phyloP scores from a whole-genome alignment of 2,329 filamentous ascomycete species.

The Colletotrichum sp. region DNA sequence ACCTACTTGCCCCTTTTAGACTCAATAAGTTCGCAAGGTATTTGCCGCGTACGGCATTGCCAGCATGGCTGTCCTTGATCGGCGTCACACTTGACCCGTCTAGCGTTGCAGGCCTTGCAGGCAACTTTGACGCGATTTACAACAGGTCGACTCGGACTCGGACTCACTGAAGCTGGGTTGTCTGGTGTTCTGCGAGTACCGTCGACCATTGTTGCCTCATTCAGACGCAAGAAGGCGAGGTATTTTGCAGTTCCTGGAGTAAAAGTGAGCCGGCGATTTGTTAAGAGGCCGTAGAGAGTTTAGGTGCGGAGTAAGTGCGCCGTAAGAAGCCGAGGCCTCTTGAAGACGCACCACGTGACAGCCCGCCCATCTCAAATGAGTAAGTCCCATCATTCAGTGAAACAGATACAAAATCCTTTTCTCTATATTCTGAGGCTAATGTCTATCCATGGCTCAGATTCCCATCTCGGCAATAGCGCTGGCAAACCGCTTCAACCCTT shows the following conservation, averaged over 20 bases:
- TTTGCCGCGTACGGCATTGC: constrained; percentile 5
- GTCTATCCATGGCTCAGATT: not conserved
- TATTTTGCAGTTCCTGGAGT: not conserved
- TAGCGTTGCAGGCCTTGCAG: constrained; percentile 4
- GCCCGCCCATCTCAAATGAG: not conserved
- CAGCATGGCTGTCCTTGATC: constrained; percentile 2
- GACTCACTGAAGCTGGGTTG: not conserved
- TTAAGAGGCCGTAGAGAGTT: not conserved
- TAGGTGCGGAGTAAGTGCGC: not conserved
- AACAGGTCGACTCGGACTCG: not conserved
- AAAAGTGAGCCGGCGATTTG: not conserved
- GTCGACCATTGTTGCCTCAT: not conserved
- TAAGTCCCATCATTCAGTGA: not conserved
- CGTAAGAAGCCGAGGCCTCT: not conserved
- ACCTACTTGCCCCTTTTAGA: constrained; percentile 7
- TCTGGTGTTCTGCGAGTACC: not conserved
- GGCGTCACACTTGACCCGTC: constrained; percentile 10
- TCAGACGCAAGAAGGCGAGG: not conserved
- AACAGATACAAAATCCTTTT: not conserved
- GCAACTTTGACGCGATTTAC: constrained; percentile 23
- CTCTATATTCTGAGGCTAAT: not conserved
- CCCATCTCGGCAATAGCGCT: not conserved
- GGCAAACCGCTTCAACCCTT: constrained; percentile 21
- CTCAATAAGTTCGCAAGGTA: constrained; percentile 1
- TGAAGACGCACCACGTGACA: not conserved